Evolutionary conservation across 2,329 filamentous ascomycete species (phyloP).

Genomic region (Microsporum canis): DNA sequence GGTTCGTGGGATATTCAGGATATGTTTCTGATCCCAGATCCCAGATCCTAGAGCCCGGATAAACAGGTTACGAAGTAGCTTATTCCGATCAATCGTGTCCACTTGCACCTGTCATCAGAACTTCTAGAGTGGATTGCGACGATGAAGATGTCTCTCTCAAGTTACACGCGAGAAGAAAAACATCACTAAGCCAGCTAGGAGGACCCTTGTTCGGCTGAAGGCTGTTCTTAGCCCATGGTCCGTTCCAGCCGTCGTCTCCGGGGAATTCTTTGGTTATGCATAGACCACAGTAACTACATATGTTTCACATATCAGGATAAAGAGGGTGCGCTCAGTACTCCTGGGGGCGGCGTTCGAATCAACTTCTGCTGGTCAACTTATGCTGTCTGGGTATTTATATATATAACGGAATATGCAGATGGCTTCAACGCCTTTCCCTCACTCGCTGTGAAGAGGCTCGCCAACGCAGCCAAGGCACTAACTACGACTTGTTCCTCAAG

Average conservation of each 20-base stretch:
- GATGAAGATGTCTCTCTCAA: neutral
- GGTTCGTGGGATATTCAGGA: neutral
- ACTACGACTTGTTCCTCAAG: neutral
- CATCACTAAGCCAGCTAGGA: neutral
- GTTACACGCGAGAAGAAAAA: neutral
- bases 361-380: neutral
- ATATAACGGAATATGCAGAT: neutral
- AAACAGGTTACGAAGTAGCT: neutral
- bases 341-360: neutral
- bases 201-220: neutral
- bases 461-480: neutral
- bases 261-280: neutral
- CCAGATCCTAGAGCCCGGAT: neutral
- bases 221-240: slow-evolving; percentile 1
- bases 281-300: neutral
- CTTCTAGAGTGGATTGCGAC: neutral
- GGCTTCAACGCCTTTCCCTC: neutral
- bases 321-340: neutral
- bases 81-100: neutral
- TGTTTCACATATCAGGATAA: neutral
- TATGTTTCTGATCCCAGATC: neutral
- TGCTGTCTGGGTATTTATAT: neutral
- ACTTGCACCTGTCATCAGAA: neutral
- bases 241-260: neutral
- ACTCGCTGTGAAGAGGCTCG: neutral